Evolutionary conservation across 192 early-diverging fungal species (phyloP), one percentile per base, ranked within the genome.

Genomic region (Coemansia sp.): DNA sequence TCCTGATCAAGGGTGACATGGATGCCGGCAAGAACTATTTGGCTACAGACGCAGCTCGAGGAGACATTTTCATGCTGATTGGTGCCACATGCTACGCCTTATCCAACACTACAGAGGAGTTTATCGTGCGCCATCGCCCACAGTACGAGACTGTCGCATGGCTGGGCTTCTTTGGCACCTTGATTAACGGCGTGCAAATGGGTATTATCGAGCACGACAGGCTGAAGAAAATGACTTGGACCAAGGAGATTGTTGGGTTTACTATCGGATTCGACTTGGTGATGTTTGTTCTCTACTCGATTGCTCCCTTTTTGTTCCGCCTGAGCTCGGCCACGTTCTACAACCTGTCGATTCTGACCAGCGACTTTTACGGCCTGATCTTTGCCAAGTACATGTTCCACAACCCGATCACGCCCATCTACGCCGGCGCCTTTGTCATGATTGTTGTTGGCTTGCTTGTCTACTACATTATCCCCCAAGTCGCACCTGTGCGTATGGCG

Each of bases 321-420:
- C 47, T 89, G 60, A 86, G 89, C 63, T 91, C 89, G 40, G 91
- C 93, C 1, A 86, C 90, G 27, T 88, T 93, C 64, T 94, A 91
- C 79, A 94, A 94, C 68, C 67, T 94, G 65, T 90, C 89, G 31
- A 78, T 94, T 13, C 77, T 94, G 68, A 92, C 93, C 8, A 90
- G 89, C 68, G 92, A 94, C 76, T 93, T 94, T 66, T 94, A 93
- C 71, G 89, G 90, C 2, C 80, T 93, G 34, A 82, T 92, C 51
- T 93, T 94, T 87, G 89, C 89, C 38, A 75, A 90, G 49, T 88
- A 86, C 75, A 80, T 94, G 67, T 92, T 92, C 79, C 73, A 87
- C 36, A 79, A 89, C 66, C 78, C 44, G 57, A 89, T 91, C 65
- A 84, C 73, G 51, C 63, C 78, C 33, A 71, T 94, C 16, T 92